phyloP scores from a whole-genome alignment of 805 yeast genomes.

The Candida jianshihensis region DNA sequence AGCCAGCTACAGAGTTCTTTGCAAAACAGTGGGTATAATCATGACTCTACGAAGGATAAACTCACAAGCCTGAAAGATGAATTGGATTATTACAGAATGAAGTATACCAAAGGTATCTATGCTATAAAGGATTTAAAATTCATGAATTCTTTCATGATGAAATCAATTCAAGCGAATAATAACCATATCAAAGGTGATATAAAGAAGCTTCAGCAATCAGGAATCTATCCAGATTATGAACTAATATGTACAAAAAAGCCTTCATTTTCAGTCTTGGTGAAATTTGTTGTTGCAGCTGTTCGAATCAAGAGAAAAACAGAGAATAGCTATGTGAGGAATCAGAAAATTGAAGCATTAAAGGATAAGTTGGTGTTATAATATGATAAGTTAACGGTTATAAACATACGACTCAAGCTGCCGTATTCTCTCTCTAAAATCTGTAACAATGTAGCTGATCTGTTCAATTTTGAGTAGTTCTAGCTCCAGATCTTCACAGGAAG shows the following conservation, averaged over 20 bases:
- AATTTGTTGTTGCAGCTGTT: slow-evolving; percentile 31
- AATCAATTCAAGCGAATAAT: slow-evolving; percentile 22
- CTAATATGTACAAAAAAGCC: slow-evolving; percentile 16
- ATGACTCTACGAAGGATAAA: too few species aligned
- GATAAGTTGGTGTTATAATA: slow-evolving; percentile 2
- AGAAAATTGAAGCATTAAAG: slow-evolving; percentile 14
- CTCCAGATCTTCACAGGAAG: slow-evolving; percentile 44
- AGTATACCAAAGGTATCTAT: slow-evolving; percentile 36
- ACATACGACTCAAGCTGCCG: slow-evolving; percentile 24
- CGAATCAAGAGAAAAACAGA: slow-evolving; percentile 28
- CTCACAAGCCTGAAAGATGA: slow-evolving; percentile 30
- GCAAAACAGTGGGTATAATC: too few species aligned
- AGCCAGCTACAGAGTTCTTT: slow-evolving; percentile 22
- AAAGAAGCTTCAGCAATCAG: slow-evolving; percentile 19
- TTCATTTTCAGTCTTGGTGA: slow-evolving; percentile 23
- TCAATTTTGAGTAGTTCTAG: slow-evolving; percentile 41
- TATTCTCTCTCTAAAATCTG: slow-evolving; percentile 35
- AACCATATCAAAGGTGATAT: slow-evolving; percentile 20
- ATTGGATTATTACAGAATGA: slow-evolving; percentile 39
- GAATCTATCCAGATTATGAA: slow-evolving; percentile 23
- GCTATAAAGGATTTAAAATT: slow-evolving; percentile 29
- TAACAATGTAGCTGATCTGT: slow-evolving; percentile 36
- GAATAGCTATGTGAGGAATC: slow-evolving; percentile 13
- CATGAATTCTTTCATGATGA: slow-evolving; percentile 25
- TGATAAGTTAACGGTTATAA: slow-evolving; percentile 1